Evolutionary conservation across 768 basidiomycete genomes (phyloP).

Genomic region (Kwoniella pini): DNA sequence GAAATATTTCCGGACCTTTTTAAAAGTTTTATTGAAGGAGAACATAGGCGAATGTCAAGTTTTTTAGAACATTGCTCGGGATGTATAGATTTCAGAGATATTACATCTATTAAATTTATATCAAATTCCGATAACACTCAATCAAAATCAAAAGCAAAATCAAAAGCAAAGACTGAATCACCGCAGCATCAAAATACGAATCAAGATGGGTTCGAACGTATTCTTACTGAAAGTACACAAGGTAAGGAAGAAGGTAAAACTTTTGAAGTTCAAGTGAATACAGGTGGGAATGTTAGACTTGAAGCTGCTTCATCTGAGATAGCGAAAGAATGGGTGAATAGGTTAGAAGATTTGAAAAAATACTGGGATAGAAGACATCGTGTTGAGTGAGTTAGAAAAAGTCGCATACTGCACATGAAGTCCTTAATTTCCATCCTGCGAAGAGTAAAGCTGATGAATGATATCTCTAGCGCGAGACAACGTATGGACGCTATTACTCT

Average conservation of each 20-base stretch:
- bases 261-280: conserved; percentile 74
- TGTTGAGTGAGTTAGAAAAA: conserved; percentile 58
- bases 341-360: conserved; percentile 66
- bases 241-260: conserved; percentile 48
- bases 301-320: conserved; percentile 76
- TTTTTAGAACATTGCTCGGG: conserved; percentile 57
- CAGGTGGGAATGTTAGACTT: conserved; percentile 70
- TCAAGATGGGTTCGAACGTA: conserved; percentile 2
- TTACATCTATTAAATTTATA: conserved; percentile 64
- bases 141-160: neutral
- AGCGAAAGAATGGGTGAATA: conserved; percentile 82
- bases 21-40: conserved; percentile 39
- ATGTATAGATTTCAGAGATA: conserved; percentile 70
- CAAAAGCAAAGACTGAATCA: neutral
- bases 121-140: too few species aligned
- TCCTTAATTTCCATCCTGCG: neutral
- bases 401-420: neutral
- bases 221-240: neutral
- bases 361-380: conserved; percentile 82
- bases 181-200: neutral
- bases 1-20: conserved; percentile 36
- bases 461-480: conserved; percentile 45
- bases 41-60: conserved; percentile 44
- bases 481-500: conserved; percentile 44
- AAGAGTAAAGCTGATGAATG: too few species aligned